Evolutionary conservation across 2,329 filamentous ascomycete genomes (phyloP).

Genomic region (Ophiostoma sp.): DNA sequence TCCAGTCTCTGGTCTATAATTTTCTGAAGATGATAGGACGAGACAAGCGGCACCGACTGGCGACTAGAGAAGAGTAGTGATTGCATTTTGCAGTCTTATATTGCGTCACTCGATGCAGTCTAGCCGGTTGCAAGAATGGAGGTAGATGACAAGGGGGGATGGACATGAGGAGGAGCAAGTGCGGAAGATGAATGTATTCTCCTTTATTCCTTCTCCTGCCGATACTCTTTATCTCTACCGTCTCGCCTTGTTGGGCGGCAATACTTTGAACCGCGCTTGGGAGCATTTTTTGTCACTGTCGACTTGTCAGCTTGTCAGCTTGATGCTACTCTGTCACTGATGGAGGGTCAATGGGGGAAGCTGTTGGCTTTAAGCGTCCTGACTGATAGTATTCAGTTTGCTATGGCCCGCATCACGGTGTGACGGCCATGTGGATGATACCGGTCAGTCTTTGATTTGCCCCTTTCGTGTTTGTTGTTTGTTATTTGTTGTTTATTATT

Average conservation of each 20-base stretch:
- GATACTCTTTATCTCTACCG: not conserved
- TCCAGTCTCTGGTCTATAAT: not conserved
- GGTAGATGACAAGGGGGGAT: not conserved
- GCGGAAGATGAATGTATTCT: not conserved
- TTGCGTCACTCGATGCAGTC: not conserved
- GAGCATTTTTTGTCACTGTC: not conserved
- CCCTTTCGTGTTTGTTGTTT: too few relatives aligned
- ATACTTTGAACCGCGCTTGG: slow-evolving; percentile 1
- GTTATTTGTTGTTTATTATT: not conserved
- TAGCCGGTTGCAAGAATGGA: not conserved
- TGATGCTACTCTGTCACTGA: slow-evolving; percentile 3
- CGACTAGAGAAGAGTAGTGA: not conserved
- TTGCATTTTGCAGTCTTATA: not conserved
- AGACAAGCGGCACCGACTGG: not conserved
- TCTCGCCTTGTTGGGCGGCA: slow-evolving; percentile 1
- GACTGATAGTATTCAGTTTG: not conserved
- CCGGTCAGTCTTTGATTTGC: not conserved
- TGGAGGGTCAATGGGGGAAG: not conserved
- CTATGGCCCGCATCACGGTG: not conserved
- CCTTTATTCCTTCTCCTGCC: not conserved
- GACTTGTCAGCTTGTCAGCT: not conserved
- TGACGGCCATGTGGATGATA: not conserved
- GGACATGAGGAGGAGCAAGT: not conserved
- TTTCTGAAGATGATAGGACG: not conserved
- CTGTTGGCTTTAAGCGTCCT: not conserved